These are phyloP conservation scores for Hordeum marinum DNA, from an alignment of 176 grass and related monocot genomes.

Conservation along the genomic window DNA sequence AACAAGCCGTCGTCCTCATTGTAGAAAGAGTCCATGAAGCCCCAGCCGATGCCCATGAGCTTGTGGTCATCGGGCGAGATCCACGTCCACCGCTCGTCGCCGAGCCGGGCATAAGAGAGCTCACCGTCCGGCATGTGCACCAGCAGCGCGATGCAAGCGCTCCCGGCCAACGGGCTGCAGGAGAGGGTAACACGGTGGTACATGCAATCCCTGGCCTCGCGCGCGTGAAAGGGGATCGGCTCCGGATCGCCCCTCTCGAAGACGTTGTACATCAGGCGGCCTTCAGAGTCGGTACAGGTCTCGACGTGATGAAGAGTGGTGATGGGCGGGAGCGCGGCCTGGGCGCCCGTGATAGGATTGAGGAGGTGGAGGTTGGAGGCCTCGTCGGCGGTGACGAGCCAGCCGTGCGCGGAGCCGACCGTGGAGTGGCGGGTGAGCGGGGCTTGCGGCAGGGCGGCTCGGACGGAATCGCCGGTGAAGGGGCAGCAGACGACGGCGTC, in stretches of 20 bases:
- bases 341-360: conserved; percentile 3
- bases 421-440: too few relatives aligned
- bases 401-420: conserved; percentile 4
- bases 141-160: background rate
- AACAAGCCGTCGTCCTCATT: too few relatives aligned
- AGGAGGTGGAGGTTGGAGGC: conserved; percentile 2
- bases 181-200: background rate
- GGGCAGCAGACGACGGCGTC: too few relatives aligned
- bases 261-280: background rate
- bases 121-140: background rate
- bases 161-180: background rate
- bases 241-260: background rate
- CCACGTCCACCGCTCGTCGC: conserved; percentile 14
- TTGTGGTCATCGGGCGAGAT: background rate
- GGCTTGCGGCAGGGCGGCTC: too few relatives aligned
- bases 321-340: background rate
- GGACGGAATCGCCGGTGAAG: too few relatives aligned
- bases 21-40: too few relatives aligned
- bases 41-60: too few relatives aligned
- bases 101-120: conserved; percentile 12
- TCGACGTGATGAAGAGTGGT: background rate
- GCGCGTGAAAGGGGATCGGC: background rate
- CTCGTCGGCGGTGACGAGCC: conserved; percentile 3
- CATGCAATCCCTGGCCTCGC: background rate
- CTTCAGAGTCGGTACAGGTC: background rate